Evolutionary conservation across 1,284 basidiomycete genomes (phyloP).

Genomic region (Agaricales sp.): DNA sequence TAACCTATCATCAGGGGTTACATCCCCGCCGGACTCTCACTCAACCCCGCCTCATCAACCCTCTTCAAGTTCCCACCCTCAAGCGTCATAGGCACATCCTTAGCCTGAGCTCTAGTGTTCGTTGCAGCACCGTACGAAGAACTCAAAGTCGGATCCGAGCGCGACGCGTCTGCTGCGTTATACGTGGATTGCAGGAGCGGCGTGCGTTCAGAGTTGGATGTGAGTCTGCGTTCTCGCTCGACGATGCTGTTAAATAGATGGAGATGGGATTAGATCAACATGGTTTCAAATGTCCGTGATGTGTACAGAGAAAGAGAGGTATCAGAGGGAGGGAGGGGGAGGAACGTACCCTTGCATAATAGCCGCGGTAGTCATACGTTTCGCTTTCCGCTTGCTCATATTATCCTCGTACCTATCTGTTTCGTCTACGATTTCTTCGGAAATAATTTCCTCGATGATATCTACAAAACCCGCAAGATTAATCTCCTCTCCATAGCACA

Average conservation of each 20-base stretch:
- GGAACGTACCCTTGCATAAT: slow-evolving; percentile 68
- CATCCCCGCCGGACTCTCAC: too few species aligned
- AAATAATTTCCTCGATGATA: slow-evolving; percentile 81
- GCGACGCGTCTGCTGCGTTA: too few species aligned
- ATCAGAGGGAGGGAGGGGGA: not conserved
- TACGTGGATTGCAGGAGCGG: slow-evolving; percentile 17
- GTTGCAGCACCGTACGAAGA: too few species aligned
- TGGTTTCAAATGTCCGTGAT: not conserved
- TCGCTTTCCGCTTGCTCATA: slow-evolving; percentile 62
- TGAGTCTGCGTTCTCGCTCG: slow-evolving; percentile 17
- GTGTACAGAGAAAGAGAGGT: not conserved
- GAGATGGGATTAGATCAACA: too few species aligned
- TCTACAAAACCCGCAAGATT: slow-evolving; percentile 25
- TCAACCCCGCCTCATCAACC: too few species aligned
- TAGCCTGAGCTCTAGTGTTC: too few species aligned
- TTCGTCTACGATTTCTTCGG: slow-evolving; percentile 85
- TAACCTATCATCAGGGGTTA: too few species aligned
- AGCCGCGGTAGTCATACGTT: slow-evolving; percentile 59
- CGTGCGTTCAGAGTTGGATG: slow-evolving; percentile 13
- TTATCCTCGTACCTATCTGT: slow-evolving; percentile 86
- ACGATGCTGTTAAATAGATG: slow-evolving; percentile 20
- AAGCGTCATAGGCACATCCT: too few species aligned
- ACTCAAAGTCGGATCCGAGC: too few species aligned
- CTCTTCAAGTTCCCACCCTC: too few species aligned
- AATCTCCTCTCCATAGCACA: too few species aligned